Percentiles rank a stretch among this genome's conserved stretches.
Evolutionary conservation across 2,329 filamentous ascomycete genomes (phyloP).

Genomic region (Kalaharituber pfeilii): DNA sequence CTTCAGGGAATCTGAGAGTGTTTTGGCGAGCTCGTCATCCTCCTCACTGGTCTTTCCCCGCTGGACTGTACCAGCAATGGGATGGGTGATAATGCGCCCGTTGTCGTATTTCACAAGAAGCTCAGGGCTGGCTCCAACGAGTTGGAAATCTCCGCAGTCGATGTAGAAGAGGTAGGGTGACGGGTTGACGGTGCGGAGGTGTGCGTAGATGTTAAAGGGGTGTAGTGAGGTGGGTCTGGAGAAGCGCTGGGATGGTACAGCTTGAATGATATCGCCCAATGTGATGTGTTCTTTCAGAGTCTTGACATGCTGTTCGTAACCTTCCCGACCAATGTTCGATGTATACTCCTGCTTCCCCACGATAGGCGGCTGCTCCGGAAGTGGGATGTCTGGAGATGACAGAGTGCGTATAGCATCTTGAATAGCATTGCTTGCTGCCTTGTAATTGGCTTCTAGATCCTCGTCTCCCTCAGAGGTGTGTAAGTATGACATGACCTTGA

Average conservation of each 20-base stretch:
- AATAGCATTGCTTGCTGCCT: slow-evolving; percentile 46
- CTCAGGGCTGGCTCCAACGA: slow-evolving; percentile 88
- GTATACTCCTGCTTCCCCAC: slow-evolving; percentile 58
- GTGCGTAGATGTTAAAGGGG: slow-evolving; percentile 95
- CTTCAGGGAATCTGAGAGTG: slow-evolving; percentile 65
- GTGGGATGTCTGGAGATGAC: slow-evolving; percentile 53
- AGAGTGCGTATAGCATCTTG: slow-evolving; percentile 52
- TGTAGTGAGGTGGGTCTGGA: slow-evolving; percentile 77
- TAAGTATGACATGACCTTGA: slow-evolving; percentile 87
- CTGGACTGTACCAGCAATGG: slow-evolving; percentile 89
- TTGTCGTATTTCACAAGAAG: slow-evolving; percentile 79
- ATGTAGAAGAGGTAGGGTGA: slow-evolving; percentile 96
- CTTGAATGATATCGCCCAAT: slow-evolving; percentile 89
- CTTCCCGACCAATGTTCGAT: slow-evolving; percentile 76
- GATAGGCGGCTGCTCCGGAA: slow-evolving; percentile 62
- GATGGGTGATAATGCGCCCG: slow-evolving; percentile 82
- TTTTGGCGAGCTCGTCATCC: slow-evolving; percentile 60
- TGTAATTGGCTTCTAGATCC: slow-evolving; percentile 51
- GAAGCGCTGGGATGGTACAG: slow-evolving; percentile 86
- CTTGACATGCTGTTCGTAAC: slow-evolving; percentile 82
- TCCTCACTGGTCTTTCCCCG: slow-evolving; percentile 65
- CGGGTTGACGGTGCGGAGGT: slow-evolving; percentile 90
- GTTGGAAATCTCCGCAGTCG: slow-evolving; percentile 78
- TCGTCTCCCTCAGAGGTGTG: slow-evolving; percentile 43
- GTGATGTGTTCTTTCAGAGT: slow-evolving; percentile 78